Conservation (phyloP, 2,329 filamentous ascomycete species). For the Chaetomium sp. region DNA sequence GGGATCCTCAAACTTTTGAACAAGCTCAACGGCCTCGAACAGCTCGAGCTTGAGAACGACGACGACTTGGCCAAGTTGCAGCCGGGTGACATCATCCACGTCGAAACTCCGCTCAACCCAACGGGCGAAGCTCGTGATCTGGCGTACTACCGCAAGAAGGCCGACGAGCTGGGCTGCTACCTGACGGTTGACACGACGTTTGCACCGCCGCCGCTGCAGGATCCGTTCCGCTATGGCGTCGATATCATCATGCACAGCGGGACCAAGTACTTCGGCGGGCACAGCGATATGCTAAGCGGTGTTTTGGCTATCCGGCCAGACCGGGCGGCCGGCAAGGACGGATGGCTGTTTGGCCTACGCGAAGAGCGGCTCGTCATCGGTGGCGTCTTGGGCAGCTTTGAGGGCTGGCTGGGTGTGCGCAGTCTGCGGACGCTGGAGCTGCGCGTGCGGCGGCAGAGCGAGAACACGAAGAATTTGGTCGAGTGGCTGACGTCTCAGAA, state of each 20-base stretch:
- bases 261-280: constrained; percentile 94
- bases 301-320: constrained; percentile 61
- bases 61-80: constrained; percentile 52
- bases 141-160: constrained; percentile 61
- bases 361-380: constrained; percentile 72
- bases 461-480: constrained; percentile 63
- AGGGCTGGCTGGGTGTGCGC: constrained; percentile 86
- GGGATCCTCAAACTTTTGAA: constrained; percentile 69
- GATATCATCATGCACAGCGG: constrained; percentile 89
- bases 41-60: constrained; percentile 57
- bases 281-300: constrained; percentile 88
- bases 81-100: constrained; percentile 75
- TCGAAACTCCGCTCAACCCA: constrained; percentile 93
- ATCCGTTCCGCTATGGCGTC: constrained; percentile 74
- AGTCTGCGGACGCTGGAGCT: constrained; percentile 82
- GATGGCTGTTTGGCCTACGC: constrained; percentile 55
- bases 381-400: constrained; percentile 78
- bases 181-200: constrained; percentile 89
- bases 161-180: constrained; percentile 64
- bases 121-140: constrained; percentile 76
- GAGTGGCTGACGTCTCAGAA: constrained; percentile 58
- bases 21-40: constrained; percentile 68
- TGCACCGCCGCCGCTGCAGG: constrained; percentile 79
- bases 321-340: constrained; percentile 20
- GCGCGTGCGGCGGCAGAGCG: constrained; percentile 69